Base-by-base conservation (phyloP, 768 basidiomycete genomes). In the Hygrophoropsis aurantiaca region DNA sequence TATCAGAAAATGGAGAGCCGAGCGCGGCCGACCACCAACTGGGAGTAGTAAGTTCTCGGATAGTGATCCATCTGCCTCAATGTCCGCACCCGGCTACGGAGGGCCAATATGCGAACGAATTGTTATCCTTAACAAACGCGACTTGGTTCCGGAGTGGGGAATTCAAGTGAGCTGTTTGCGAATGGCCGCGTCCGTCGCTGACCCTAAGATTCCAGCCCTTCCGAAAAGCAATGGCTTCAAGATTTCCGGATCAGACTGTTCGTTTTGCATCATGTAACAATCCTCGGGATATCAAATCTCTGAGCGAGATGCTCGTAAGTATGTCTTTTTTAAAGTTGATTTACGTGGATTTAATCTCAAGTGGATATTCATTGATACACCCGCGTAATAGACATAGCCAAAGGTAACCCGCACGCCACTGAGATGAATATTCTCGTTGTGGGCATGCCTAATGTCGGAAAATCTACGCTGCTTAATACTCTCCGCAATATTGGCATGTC, bases 361-460 rank as follows among this genome's bases (percentile, higher is more conserved):
- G 18, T 41, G 36, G 27, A n/a, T 42, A 27, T 35, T 49, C 44
- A 44, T 20, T 41, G 30, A 23, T 41, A 26, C 19, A 6, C 21
- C 23, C n/a, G 27, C 27, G 47, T 44, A 51, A 13, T 40, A 91
- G 88, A 80, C 57, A 77, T 90, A 55, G 86, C 88, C 25, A 81
- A 80, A 57, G 72, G 74, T 34, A 78, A 84, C 61, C 81, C 81
- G 42, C 79, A 89, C 52, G 77, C 81, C 39, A 80, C 83, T 56
- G 88, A 88, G 62, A 70, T 91, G 55, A 93, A 94, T 57, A 86
- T 97, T 6, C 77, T 97, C 2, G 92, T 98, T 19, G 85, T 97
- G 49, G 97, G 97, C 19, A 98, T 99, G 95, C 97, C 97, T 15
- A 98, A 98, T 65, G 93, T 97, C 39, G 95, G 95, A 34, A 98